Conservation (phyloP, 148 eudicot genomes). For the Nyssa sinensis region DNA sequence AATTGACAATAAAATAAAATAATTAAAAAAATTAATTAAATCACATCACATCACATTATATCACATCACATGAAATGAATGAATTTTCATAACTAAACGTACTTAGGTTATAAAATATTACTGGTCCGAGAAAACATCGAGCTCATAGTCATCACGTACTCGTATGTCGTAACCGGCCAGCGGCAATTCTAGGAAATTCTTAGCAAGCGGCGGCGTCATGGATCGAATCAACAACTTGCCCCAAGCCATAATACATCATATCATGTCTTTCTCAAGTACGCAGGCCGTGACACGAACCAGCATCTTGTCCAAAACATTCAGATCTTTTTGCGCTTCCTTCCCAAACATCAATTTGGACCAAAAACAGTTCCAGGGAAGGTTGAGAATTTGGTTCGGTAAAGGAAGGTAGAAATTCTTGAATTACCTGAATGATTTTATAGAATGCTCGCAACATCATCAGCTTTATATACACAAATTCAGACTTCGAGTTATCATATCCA, state of each 20-base stretch:
- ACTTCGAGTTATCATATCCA: not conserved
- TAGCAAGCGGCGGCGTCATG: too few species aligned
- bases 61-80: too few species aligned
- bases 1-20: too few species aligned
- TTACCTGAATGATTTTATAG: not conserved
- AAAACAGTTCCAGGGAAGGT: not conserved
- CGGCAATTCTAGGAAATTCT: too few species aligned
- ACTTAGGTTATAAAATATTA: too few species aligned
- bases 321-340: not conserved
- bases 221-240: not conserved
- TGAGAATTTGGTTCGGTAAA: too few species aligned
- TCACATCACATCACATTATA: too few species aligned
- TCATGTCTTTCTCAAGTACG: not conserved
- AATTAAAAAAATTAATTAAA: too few species aligned
- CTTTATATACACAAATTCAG: not conserved
- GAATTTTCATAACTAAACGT: too few species aligned
- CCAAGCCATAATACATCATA: not conserved
- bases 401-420: not conserved
- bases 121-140: too few species aligned
- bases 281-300: not conserved
- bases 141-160: too few species aligned
- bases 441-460: not conserved
- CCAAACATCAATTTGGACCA: not conserved
- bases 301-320: not conserved
- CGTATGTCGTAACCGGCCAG: too few species aligned